phyloP scores from a whole-genome alignment of 345 rosid genomes.

The Populus deltoides region DNA sequence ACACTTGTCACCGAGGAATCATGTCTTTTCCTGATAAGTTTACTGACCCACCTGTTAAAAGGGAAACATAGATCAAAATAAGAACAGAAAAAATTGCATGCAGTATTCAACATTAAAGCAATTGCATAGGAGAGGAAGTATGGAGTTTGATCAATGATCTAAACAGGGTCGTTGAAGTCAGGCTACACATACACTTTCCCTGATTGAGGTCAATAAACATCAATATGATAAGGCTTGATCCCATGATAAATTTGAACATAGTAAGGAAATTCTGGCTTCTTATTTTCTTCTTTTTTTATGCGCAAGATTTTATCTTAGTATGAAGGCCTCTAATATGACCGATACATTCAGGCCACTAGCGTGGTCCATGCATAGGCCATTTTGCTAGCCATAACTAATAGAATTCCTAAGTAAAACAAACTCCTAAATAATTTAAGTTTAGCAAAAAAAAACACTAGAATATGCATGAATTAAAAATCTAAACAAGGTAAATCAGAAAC shows the following conservation, averaged over 20 bases:
- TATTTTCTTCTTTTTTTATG: neutral
- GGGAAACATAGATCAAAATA: neutral
- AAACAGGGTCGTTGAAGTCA: neutral
- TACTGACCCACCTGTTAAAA: constrained; percentile 94
- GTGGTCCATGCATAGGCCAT: no score
- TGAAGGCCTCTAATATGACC: no score
- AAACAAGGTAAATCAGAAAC: no score
- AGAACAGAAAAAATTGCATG: neutral
- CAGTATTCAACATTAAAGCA: neutral
- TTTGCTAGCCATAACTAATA: no score
- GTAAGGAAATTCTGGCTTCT: neutral
- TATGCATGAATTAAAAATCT: no score
- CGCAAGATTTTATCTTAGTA: no score
- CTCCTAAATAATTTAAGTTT: no score
- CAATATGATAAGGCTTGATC: neutral
- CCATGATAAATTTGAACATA: neutral
- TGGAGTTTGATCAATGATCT: neutral
- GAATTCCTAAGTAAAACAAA: no score
- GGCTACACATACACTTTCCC: neutral
- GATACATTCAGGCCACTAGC: no score
- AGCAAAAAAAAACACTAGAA: no score
- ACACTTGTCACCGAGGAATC: constrained; percentile 89
- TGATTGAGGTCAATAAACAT: neutral
- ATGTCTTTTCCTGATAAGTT: constrained; percentile 86
- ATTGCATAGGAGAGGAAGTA: neutral